These are phyloP conservation scores for Camellia oleifera DNA, from an alignment of 179 eudicot genomes.

Conservation along the genomic window DNA sequence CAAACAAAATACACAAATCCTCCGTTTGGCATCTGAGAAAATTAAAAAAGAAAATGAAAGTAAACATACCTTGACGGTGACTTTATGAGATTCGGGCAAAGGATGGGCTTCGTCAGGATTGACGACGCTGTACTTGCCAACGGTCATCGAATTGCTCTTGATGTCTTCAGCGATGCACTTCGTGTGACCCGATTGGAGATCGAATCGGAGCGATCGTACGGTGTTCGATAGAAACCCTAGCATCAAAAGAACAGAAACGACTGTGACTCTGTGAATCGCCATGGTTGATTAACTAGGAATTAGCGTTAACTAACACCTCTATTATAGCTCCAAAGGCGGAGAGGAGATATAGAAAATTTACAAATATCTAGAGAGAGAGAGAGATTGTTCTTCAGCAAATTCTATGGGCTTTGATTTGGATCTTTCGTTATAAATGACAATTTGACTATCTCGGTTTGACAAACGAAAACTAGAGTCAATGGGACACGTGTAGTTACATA, in stretches of 20 bases:
- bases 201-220: constrained; percentile 40
- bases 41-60: background rate
- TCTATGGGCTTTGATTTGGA: background rate
- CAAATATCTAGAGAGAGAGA: background rate
- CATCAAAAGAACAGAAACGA: background rate
- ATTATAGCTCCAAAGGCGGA: constrained; percentile 3
- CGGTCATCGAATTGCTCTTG: constrained; percentile 47
- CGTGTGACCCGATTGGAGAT: constrained; percentile 49
- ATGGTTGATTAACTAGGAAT: background rate
- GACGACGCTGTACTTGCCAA: constrained; percentile 54
- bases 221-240: constrained; percentile 14
- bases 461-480: background rate
- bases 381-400: background rate
- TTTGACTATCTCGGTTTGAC: background rate
- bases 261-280: constrained; percentile 6
- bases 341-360: background rate
- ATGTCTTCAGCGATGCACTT: constrained; percentile 70
- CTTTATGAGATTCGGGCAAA: constrained; percentile 28
- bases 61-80: constrained; percentile 35
- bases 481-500: background rate
- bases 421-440: background rate
- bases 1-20: background rate
- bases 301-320: background rate
- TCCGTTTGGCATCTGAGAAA: constrained; percentile 4
- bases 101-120: constrained; percentile 39